Conservation (phyloP, 2,329 filamentous ascomycete genomes). For the Ambrosiella xylebori region DNA sequence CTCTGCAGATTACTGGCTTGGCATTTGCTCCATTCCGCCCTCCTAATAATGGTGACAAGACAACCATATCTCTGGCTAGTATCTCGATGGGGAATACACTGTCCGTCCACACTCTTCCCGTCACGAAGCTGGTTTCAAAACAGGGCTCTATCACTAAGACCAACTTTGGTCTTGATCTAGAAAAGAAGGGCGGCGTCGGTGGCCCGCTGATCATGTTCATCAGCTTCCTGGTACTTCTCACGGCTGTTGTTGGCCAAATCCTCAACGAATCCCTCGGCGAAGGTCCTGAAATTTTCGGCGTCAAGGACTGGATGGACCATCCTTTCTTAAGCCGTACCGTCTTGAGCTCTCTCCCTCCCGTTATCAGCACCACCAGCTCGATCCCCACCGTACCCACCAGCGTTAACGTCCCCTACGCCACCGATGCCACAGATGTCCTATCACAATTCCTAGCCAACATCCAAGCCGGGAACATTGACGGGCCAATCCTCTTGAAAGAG, state of each 20-base stretch:
- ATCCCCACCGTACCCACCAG: not conserved
- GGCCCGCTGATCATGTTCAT: slow-evolving; percentile 35
- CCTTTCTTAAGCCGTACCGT: slow-evolving; percentile 8
- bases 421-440: not conserved
- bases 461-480: slow-evolving; percentile 1
- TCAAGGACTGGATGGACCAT: slow-evolving; percentile 10
- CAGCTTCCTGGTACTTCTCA: slow-evolving; percentile 28
- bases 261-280: slow-evolving; percentile 46
- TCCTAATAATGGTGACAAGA: slow-evolving; percentile 21
- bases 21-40: slow-evolving; percentile 38
- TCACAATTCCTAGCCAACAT: slow-evolving; percentile 8
- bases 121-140: slow-evolving; percentile 31
- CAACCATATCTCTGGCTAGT: slow-evolving; percentile 49
- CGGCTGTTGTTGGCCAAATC: slow-evolving; percentile 45
- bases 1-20: slow-evolving; percentile 39
- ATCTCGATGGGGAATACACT: slow-evolving; percentile 67
- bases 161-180: not conserved
- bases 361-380: not conserved
- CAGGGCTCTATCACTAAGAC: slow-evolving; percentile 23
- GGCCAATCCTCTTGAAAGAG: slow-evolving; percentile 9
- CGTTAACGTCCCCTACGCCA: not conserved
- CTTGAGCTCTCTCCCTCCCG: slow-evolving; percentile 8
- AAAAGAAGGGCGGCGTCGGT: slow-evolving; percentile 24
- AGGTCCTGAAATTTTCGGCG: slow-evolving; percentile 32
- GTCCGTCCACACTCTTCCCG: slow-evolving; percentile 61